Percentiles rank a stretch among this genome's conserved stretches.
Conservation (phyloP, 83 land plant genomes). For the Diphasiastrum complanatum region DNA sequence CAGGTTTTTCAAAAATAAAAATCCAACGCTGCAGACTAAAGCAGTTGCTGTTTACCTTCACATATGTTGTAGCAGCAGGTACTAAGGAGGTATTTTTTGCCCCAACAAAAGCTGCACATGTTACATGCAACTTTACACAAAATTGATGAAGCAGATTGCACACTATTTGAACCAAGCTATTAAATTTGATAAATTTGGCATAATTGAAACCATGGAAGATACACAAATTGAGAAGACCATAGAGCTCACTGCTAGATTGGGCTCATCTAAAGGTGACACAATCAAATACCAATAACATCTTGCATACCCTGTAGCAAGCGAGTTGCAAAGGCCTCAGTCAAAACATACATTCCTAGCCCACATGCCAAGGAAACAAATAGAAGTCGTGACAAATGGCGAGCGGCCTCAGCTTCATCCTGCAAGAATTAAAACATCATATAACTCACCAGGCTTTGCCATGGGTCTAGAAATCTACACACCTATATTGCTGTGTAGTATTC, state of each 20-base stretch:
- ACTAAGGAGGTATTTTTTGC: conserved; percentile 49
- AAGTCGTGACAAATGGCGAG: conserved; percentile 62
- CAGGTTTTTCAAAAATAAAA: background rate
- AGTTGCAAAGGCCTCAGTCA: conserved; percentile 41
- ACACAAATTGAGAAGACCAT: background rate
- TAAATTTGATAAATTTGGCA: background rate
- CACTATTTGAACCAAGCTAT: background rate
- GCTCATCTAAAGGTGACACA: background rate
- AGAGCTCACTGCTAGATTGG: background rate
- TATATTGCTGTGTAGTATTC: background rate
- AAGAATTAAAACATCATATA: background rate
- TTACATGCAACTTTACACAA: background rate
- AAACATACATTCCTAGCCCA: conserved; percentile 54
- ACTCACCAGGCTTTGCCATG: background rate
- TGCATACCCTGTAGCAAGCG: conserved; percentile 49
- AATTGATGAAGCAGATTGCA: background rate
- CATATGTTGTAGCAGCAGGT: conserved; percentile 69
- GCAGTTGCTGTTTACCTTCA: conserved; percentile 45
- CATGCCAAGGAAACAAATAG: conserved; percentile 57
- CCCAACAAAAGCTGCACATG: conserved; percentile 82
- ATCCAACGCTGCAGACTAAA: background rate
- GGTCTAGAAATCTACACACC: too few species aligned
- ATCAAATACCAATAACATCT: background rate
- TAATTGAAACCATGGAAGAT: background rate
- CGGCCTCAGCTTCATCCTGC: conserved; percentile 63